These are phyloP conservation scores for Pestalotiopsis fici DNA, from an alignment of 2,329 filamentous ascomycete genomes.

Conservation along the genomic window DNA sequence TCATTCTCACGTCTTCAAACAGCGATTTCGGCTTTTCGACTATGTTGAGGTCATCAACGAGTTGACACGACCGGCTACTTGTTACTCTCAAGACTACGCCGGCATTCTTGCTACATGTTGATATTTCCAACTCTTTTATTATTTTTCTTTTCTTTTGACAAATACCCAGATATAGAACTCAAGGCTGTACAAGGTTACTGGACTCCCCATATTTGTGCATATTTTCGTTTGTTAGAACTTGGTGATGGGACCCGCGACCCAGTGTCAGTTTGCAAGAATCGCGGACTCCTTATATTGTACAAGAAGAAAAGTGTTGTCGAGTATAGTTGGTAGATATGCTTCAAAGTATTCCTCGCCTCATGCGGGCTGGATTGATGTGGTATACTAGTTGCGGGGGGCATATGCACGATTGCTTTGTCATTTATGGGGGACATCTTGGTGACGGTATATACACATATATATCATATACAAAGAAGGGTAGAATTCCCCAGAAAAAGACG, in stretches of 20 bases:
- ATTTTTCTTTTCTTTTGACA: conserved; percentile 25
- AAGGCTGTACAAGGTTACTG: conserved; percentile 25
- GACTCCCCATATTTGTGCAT: conserved; percentile 21
- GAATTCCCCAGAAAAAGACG: not conserved
- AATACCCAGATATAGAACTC: conserved; percentile 36
- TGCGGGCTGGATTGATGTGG: not conserved
- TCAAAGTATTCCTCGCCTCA: not conserved
- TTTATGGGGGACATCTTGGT: conserved; percentile 15
- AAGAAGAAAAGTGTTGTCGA: conserved; percentile 17
- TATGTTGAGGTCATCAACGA: not conserved
- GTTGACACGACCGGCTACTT: not conserved
- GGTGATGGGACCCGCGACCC: conserved; percentile 13
- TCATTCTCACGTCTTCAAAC: conserved; percentile 17
- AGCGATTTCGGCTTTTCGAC: not conserved
- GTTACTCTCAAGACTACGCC: conserved; percentile 27
- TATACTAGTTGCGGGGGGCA: not conserved
- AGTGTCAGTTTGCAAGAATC: conserved; percentile 14
- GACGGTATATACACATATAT: not conserved
- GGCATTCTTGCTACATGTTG: not conserved
- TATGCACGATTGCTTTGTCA: conserved; percentile 18
- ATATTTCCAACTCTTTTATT: conserved; percentile 18
- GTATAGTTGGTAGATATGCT: not conserved
- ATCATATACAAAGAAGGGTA: not conserved
- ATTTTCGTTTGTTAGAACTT: conserved; percentile 31
- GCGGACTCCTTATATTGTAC: conserved; percentile 21